phyloP scores from a whole-genome alignment of 352 stramenopile genomes.

The Blastocystis sp. region DNA sequence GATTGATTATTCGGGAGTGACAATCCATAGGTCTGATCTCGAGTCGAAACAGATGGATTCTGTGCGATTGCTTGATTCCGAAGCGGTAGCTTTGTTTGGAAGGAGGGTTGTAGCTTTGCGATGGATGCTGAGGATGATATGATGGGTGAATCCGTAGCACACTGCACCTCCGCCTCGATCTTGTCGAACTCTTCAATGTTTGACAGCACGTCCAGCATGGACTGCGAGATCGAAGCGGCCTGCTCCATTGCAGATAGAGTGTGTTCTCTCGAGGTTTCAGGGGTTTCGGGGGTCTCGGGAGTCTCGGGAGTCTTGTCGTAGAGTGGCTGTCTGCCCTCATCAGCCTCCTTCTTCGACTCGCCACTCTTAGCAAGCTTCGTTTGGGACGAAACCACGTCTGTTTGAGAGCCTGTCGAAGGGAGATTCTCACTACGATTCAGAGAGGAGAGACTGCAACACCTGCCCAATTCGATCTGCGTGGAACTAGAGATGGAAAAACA shows the following conservation, averaged over 20 bases:
- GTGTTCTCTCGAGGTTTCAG: background rate
- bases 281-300: background rate
- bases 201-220: background rate
- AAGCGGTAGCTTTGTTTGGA: background rate
- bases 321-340: background rate
- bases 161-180: background rate
- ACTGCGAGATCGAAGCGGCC: background rate
- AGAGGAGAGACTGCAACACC: too few relatives aligned
- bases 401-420: too few relatives aligned
- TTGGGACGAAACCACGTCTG: too few relatives aligned
- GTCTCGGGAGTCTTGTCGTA: background rate
- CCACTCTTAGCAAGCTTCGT: too few relatives aligned
- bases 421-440: too few relatives aligned
- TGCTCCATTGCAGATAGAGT: background rate
- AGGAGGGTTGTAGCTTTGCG: background rate
- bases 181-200: background rate
- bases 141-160: background rate
- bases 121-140: background rate
- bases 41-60: background rate
- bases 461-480: too few relatives aligned
- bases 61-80: background rate
- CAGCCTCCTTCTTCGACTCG: background rate
- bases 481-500: background rate
- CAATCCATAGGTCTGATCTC: background rate
- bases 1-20: background rate